Percentiles rank a stretch among this genome's conserved stretches.
Evolutionary conservation across 805 yeast genomes (phyloP).

Genomic region (Sungouiella blattae): DNA sequence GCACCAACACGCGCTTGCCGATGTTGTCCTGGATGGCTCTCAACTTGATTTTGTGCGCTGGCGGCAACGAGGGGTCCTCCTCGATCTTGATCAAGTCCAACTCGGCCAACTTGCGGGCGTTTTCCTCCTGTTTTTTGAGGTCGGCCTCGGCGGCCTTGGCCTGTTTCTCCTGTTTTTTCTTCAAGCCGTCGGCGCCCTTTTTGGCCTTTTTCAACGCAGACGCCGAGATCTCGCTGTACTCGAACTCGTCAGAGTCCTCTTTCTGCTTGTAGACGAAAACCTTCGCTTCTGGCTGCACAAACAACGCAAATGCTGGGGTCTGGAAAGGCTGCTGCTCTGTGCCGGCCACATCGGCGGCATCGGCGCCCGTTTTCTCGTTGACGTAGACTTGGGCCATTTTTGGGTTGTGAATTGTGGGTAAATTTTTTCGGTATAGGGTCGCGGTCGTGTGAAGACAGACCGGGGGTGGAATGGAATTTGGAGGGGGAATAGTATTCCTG

Average conservation of each 20-base stretch:
- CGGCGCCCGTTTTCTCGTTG: conserved; percentile 70
- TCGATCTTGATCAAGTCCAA: conserved; percentile 65
- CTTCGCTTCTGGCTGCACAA: conserved; percentile 48
- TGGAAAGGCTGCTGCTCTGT: conserved; percentile 68
- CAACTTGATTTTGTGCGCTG: conserved; percentile 67
- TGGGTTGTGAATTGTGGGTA: neutral
- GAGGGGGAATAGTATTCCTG: no score
- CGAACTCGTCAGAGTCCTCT: conserved; percentile 50
- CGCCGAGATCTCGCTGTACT: conserved; percentile 74
- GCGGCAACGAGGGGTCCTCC: conserved; percentile 72
- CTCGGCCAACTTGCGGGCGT: conserved; percentile 72
- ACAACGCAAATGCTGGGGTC: conserved; percentile 80
- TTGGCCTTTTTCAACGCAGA: conserved; percentile 94
- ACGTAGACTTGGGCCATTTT: conserved; percentile 54
- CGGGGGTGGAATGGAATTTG: no score
- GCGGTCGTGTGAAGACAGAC: conserved; percentile 6
- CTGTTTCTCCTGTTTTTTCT: conserved; percentile 72
- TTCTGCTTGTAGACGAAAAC: conserved; percentile 57
- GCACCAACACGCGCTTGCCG: conserved; percentile 69
- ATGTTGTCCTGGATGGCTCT: conserved; percentile 49
- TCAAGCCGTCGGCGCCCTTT: conserved; percentile 90
- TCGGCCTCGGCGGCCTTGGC: conserved; percentile 58
- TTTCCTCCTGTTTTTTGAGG: conserved; percentile 54
- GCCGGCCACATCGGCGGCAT: conserved; percentile 63
- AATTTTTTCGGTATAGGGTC: neutral